Base-by-base conservation (phyloP, 495 filamentous ascomycete species). In the Penicillium nucicola region DNA sequence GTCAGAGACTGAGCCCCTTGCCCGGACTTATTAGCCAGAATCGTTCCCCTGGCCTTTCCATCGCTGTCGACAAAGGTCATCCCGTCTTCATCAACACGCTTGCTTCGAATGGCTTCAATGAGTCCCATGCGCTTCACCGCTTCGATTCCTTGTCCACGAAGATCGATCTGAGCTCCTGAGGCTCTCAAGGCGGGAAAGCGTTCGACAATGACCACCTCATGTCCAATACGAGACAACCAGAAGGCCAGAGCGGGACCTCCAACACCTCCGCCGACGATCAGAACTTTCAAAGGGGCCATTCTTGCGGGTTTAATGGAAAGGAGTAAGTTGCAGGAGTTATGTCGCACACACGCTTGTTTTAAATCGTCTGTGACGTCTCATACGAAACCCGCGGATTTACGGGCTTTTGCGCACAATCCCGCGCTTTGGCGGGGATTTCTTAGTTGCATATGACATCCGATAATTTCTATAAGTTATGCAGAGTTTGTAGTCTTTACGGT, bases 201-300 rank as follows among this genome's bases (percentile, higher is more conserved):
- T 46, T 79, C 76, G 23, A 79, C 55, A 33, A 79, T 40, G 13
- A 64, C 61, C 25, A 77, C 64, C 35, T 60, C 38, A 41, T 72
- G 70, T 5, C 66, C 62, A 33, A 39, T 31, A 2, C 52, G 52
- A 9, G 59, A 52, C 10, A 79, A 67, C 59, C 65, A 74, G 58
- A 60, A 71, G 19, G 74, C 70, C 17, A 74, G 50, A 15, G 64
- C 56, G 8, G 65, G 56, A 13, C 70, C 72, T 25, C 60, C 59
- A 34, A 58, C 42, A 10, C 70, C 63, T 14, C 60, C 74, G 18
- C 78, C 77, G 39, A 53, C 60, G 46, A 79, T 74, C 40, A 80
- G 66, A 39, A 81, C 55, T 47, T 57, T 68, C 13, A 63, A 42
- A 32, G 59, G 49, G 31, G 52, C 38, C 52, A 58, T 1, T 12